Base-by-base conservation (phyloP, 768 basidiomycete genomes). In the Tricholoma sp. region DNA sequence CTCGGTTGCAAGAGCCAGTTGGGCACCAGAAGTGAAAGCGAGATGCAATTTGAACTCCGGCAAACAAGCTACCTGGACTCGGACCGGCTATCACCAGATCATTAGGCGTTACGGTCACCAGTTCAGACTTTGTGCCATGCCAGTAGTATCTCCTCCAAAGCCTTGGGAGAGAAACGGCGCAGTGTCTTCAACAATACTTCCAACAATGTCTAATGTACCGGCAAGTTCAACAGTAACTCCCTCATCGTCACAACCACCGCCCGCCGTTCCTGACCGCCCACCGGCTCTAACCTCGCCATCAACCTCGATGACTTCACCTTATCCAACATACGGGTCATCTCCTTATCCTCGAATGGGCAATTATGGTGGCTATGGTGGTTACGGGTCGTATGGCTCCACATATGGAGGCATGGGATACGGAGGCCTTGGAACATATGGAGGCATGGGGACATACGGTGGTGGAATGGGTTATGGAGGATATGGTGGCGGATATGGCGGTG, bases 131-230 rank as follows among this genome's bases (percentile, higher is more conserved):
- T 32, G 24, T 27, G 3, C 31, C 1, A 3, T 9, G 2, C 31
- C 3, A 9, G 91, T 92, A 90, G 83, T 80, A 35, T 90, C 91
- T 19, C 91, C 91, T 50, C 91, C 91, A 68, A 94, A 93, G 69
- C 92, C 91, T 62, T 94, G 91, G 92, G 92, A 94, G 70, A 81
- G 84, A 54, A 74, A 73, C 43, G 80, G 81, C 7, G 72, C 74
- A 47, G 65, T 70, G 37, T 71, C 75, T 27, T 64, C 76, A 35
- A 55, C 73, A 29, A 46, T 67, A 21, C 50, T 73, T 21, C 39
- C 68, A 14, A 54, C 69, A 37, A 35, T 72, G 52, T 22, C 74
- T 27, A 35, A 73, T 2, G 58, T 72, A 52, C 41, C 73, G 11
- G 31, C 72, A 0, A 21, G 74, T 52, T 32, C 72, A 51, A 21